Percentiles rank a stretch among this genome's conserved stretches.
These are phyloP conservation scores for Ogataea saltuana DNA, from an alignment of 805 yeast species.

Conservation along the genomic window DNA sequence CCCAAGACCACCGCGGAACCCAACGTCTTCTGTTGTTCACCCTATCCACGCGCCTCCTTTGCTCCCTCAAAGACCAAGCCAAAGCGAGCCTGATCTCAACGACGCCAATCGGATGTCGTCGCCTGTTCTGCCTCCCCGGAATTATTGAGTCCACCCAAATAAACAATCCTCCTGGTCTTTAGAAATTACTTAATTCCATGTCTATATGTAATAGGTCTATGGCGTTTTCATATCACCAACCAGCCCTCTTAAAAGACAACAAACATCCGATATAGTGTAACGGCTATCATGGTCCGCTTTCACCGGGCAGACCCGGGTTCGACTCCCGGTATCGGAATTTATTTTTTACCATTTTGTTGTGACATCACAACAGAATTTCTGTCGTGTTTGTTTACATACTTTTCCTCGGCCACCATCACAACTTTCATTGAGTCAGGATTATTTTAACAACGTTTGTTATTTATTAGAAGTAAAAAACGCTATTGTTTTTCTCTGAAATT, in stretches of 20 bases:
- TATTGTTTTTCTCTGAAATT: too few relatives aligned
- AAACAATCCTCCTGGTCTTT: too few relatives aligned
- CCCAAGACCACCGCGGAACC: not conserved
- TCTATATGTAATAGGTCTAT: too few relatives aligned
- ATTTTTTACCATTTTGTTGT: conserved; percentile 1
- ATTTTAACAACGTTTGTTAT: not conserved
- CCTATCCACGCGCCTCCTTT: conserved; percentile 20
- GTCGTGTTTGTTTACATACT: not conserved
- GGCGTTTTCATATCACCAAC: too few relatives aligned
- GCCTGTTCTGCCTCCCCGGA: conserved; percentile 2
- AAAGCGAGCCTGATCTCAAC: not conserved
- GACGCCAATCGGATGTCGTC: not conserved
- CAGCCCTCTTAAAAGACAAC: not conserved
- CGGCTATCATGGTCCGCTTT: conserved; percentile 87
- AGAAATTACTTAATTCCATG: too few relatives aligned
- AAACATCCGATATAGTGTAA: conserved; percentile 71
- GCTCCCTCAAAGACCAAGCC: conserved; percentile 10
- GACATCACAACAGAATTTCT: not conserved
- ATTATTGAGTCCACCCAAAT: not conserved
- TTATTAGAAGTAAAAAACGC: too few relatives aligned
- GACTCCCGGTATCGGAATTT: conserved; percentile 81
- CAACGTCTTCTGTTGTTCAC: conserved; percentile 11
- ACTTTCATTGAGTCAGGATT: too few relatives aligned
- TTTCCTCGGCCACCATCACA: too few relatives aligned
- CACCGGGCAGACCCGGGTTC: conserved; percentile 87